Evolutionary conservation across 495 filamentous ascomycete species (phyloP).

Genomic region (Trichoderma reesei): DNA sequence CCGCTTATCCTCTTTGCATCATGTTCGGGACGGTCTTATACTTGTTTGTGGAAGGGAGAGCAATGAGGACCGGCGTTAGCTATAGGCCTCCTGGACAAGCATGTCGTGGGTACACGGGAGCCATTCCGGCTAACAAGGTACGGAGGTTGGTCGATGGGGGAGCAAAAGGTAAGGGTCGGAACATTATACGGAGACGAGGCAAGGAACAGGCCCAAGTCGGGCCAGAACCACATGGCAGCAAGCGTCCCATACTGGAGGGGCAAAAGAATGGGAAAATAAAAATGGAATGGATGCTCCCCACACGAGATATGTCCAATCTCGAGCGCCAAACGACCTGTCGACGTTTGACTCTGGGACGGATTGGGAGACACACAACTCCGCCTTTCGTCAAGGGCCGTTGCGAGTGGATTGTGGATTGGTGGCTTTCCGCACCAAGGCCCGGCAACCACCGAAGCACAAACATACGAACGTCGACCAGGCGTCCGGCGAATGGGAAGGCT

Average conservation of each 20-base stretch:
- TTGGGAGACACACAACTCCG: background rate
- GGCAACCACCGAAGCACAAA: conserved; percentile 3
- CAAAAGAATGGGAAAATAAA: too few relatives aligned
- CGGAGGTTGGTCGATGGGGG: background rate
- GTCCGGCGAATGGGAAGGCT: background rate
- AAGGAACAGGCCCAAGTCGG: background rate
- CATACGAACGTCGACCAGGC: conserved; percentile 2
- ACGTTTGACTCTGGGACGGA: background rate
- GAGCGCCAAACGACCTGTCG: background rate
- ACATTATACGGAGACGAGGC: background rate
- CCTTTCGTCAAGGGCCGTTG: background rate
- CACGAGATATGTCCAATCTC: conserved; percentile 1
- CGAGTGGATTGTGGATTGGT: conserved; percentile 5
- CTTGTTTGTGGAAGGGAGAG: conserved; percentile 2
- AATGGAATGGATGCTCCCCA: background rate
- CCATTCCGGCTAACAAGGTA: conserved; percentile 3
- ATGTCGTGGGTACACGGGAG: background rate
- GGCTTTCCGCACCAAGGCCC: background rate
- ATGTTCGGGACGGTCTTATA: background rate
- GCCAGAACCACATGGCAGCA: conserved; percentile 3
- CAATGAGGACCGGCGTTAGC: background rate
- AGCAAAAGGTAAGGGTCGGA: background rate
- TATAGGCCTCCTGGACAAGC: conserved; percentile 5
- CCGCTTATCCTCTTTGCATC: conserved; percentile 7
- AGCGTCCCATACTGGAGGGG: background rate